Percentiles rank a stretch among this genome's conserved stretches.
phyloP scores from a whole-genome alignment of 768 basidiomycete species.

The Suillus alpinus region DNA sequence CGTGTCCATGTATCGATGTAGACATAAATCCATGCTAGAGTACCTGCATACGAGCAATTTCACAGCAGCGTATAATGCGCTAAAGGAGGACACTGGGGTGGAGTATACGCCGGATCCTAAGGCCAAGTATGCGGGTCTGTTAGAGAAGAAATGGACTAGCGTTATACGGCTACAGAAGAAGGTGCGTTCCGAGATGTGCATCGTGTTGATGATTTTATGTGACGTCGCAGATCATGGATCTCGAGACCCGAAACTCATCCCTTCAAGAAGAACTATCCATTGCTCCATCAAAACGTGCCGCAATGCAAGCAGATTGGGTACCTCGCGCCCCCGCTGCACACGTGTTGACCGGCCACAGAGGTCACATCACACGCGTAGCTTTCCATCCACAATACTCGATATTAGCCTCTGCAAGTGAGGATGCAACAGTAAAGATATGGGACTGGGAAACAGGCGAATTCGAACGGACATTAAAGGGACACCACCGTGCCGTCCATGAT shows the following conservation, averaged over 20 bases:
- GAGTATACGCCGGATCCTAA: slow-evolving; percentile 83
- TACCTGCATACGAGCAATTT: slow-evolving; percentile 70
- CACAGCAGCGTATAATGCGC: slow-evolving; percentile 56
- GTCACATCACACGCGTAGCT: slow-evolving; percentile 72
- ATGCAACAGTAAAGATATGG: slow-evolving; percentile 90
- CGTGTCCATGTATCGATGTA: slow-evolving; percentile 28
- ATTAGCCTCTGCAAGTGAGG: slow-evolving; percentile 83
- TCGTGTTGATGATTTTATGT: slow-evolving; percentile 10
- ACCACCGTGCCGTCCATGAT: slow-evolving; percentile 86
- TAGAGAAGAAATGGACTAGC: slow-evolving; percentile 98
- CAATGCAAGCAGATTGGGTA: slow-evolving; percentile 79
- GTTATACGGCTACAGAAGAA: slow-evolving; percentile 96
- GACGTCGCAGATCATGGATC: slow-evolving; percentile 80
- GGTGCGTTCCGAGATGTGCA: slow-evolving; percentile 39
- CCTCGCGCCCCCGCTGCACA: slow-evolving; percentile 83
- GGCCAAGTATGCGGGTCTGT: slow-evolving; percentile 78
- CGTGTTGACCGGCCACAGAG: slow-evolving; percentile 72
- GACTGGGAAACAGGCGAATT: slow-evolving; percentile 96
- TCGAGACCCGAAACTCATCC: slow-evolving; percentile 80
- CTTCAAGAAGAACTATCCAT: slow-evolving; percentile 68
- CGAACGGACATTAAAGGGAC: slow-evolving; percentile 87
- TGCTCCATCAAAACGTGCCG: slow-evolving; percentile 49
- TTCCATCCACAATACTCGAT: slow-evolving; percentile 87
- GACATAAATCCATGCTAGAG: slow-evolving; percentile 80
- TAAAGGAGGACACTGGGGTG: slow-evolving; percentile 50